These are phyloP conservation scores for Neurospora discreta DNA, from an alignment of 495 filamentous ascomycete genomes.

Conservation along the genomic window DNA sequence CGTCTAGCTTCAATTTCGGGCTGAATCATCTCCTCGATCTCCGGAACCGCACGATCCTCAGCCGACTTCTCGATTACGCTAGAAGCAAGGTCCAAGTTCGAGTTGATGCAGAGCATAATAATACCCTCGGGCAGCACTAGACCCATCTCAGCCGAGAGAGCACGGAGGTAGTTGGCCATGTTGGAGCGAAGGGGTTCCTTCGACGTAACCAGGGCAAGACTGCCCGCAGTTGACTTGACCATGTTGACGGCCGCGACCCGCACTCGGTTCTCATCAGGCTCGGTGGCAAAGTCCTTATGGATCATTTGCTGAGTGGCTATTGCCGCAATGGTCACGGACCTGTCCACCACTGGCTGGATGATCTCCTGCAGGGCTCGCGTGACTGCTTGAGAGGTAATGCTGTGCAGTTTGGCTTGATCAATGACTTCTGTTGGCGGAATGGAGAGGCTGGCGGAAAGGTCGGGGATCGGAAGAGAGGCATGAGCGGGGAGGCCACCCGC, in stretches of 20 bases:
- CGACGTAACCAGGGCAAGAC: conserved; percentile 90
- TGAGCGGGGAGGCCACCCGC: conserved; percentile 61
- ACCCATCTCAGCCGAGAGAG: conserved; percentile 54
- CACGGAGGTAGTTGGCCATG: conserved; percentile 91
- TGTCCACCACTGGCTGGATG: conserved; percentile 90
- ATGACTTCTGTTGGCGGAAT: conserved; percentile 70
- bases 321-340: conserved; percentile 92
- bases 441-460: conserved; percentile 59
- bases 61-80: conserved; percentile 87
- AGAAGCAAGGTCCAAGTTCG: conserved; percentile 89
- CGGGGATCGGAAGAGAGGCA: conserved; percentile 66
- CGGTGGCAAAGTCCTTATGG: conserved; percentile 89
- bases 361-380: conserved; percentile 87
- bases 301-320: conserved; percentile 92
- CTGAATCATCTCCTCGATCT: conserved; percentile 88
- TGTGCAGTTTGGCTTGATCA: conserved; percentile 56
- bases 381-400: conserved; percentile 73
- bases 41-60: conserved; percentile 80
- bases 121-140: conserved; percentile 74
- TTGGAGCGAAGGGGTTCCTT: conserved; percentile 93
- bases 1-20: conserved; percentile 60
- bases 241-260: conserved; percentile 78
- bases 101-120: conserved; percentile 96
- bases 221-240: conserved; percentile 85
- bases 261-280: conserved; percentile 77